These are phyloP conservation scores for Silene latifolia DNA, from an alignment of 148 eudicot species.

Conservation along the genomic window DNA sequence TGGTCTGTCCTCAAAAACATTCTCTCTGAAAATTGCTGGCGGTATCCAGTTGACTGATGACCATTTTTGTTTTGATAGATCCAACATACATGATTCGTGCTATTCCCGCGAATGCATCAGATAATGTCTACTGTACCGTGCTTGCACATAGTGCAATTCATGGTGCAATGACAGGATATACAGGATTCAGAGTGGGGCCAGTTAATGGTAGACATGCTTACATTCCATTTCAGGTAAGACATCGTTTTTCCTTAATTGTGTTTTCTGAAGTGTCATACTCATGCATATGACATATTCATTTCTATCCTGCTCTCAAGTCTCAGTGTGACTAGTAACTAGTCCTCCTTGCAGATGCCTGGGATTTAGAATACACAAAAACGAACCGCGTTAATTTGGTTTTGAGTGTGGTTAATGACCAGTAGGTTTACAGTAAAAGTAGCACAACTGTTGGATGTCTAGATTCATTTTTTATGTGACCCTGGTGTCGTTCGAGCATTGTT, in stretches of 20 bases:
- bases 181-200: constrained; percentile 45
- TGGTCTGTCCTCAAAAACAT: constrained; percentile 31
- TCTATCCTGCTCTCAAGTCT: too few species aligned
- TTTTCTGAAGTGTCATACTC: not conserved
- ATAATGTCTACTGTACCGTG: constrained; percentile 38
- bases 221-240: constrained; percentile 31
- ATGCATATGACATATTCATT: too few species aligned
- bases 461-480: too few species aligned
- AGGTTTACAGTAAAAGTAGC: too few species aligned
- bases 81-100: constrained; percentile 40
- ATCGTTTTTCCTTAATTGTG: not conserved
- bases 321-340: too few species aligned
- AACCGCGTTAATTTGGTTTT: too few species aligned
- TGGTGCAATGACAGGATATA: constrained; percentile 49
- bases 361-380: too few species aligned
- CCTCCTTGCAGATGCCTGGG: too few species aligned
- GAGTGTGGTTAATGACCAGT: too few species aligned
- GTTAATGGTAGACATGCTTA: constrained; percentile 44
- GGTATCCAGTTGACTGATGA: not conserved
- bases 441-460: too few species aligned
- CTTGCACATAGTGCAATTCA: constrained; percentile 46
- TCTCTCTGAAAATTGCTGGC: not conserved
- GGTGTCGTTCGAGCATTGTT: too few species aligned
- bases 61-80: not conserved
- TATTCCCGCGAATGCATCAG: constrained; percentile 41